Percentiles rank a stretch among this genome's conserved stretches.
Conservation (phyloP, 2,329 filamentous ascomycete species). For the Claviceps quebecensis region DNA sequence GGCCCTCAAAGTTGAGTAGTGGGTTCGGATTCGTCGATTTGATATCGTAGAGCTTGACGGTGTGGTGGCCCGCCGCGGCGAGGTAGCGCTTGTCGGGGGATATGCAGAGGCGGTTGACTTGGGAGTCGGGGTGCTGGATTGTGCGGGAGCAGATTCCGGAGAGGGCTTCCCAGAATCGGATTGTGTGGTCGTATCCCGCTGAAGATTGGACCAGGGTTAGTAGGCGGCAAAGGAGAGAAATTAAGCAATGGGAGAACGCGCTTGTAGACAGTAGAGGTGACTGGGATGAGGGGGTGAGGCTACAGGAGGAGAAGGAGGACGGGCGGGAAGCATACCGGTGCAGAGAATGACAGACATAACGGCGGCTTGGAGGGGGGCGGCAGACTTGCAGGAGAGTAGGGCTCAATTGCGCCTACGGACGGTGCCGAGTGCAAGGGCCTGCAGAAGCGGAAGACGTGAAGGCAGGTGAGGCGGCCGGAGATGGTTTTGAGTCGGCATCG, state of each 20-base stretch:
- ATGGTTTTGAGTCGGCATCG: not conserved
- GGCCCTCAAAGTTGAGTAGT: constrained; percentile 85
- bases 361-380: constrained; percentile 1
- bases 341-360: constrained; percentile 49
- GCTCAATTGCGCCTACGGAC: not conserved
- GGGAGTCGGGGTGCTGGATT: constrained; percentile 94
- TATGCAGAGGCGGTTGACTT: constrained; percentile 96
- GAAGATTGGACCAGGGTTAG: constrained; percentile 9
- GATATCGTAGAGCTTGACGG: constrained; percentile 96
- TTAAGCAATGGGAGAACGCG: not conserved
- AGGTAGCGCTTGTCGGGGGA: constrained; percentile 96
- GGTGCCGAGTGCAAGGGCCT: not conserved
- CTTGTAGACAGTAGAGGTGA: not conserved
- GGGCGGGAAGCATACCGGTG: constrained; percentile 32
- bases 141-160: constrained; percentile 96
- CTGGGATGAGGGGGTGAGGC: not conserved
- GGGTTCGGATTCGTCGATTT: constrained; percentile 95
- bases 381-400: not conserved
- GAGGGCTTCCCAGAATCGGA: constrained; percentile 89
- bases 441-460: not conserved
- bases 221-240: not conserved
- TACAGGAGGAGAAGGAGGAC: not conserved
- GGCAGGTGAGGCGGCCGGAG: not conserved
- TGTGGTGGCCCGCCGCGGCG: constrained; percentile 64
- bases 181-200: constrained; percentile 52